These are phyloP conservation scores for Tylopilus sp. DNA, from an alignment of 768 basidiomycete genomes.

Conservation along the genomic window DNA sequence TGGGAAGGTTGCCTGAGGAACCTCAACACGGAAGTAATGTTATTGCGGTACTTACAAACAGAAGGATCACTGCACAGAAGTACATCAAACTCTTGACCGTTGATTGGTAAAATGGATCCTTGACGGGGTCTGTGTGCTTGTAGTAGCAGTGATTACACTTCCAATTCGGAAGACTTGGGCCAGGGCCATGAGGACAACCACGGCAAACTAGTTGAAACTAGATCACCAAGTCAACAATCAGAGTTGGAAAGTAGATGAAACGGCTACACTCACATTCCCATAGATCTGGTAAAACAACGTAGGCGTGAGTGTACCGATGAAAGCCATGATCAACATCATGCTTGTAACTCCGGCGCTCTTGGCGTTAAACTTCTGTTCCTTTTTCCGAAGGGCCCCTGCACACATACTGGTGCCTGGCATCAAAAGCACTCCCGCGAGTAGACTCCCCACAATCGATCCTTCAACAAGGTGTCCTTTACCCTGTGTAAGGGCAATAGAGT, in stretches of 20 bases:
- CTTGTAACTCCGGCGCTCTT: conserved; percentile 98
- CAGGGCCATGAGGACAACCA: conserved; percentile 57
- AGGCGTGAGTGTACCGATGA: conserved; percentile 92
- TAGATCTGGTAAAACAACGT: conserved; percentile 98
- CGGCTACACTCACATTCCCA: conserved; percentile 71
- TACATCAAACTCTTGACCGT: conserved; percentile 96
- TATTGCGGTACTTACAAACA: conserved; percentile 65
- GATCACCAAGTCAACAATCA: conserved; percentile 15
- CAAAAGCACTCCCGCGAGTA: conserved; percentile 91
- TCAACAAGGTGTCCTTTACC: conserved; percentile 93
- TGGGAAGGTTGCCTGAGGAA: conserved; percentile 30
- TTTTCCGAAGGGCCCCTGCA: conserved; percentile 80
- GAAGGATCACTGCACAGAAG: conserved; percentile 84
- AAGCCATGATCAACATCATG: conserved; percentile 99
- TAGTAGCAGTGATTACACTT: conserved; percentile 91
- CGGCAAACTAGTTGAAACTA: conserved; percentile 87
- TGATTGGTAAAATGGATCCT: conserved; percentile 95
- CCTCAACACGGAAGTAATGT: not conserved
- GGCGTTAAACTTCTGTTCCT: conserved; percentile 99
- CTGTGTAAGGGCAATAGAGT: conserved; percentile 84
- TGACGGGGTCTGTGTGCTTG: conserved; percentile 87
- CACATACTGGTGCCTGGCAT: conserved; percentile 99
- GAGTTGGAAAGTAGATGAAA: not conserved
- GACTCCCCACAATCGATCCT: conserved; percentile 92
- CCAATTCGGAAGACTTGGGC: conserved; percentile 48